phyloP scores from a whole-genome alignment of 2,329 filamentous ascomycete species.

The Zymoseptoria pseudotritici region DNA sequence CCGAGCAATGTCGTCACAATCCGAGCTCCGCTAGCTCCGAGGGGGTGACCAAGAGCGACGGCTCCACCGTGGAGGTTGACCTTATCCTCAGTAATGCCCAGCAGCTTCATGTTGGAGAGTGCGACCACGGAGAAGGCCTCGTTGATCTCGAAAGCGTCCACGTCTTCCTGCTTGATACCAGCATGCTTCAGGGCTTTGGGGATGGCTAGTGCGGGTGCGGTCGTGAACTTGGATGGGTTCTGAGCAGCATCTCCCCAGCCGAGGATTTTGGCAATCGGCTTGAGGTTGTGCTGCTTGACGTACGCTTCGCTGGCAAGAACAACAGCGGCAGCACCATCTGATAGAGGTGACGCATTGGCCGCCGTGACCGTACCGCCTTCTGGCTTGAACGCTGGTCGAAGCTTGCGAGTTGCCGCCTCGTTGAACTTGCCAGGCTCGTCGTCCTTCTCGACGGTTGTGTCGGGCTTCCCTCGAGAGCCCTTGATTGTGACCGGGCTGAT shows the following conservation, averaged over 20 bases:
- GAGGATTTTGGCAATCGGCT: constrained; percentile 90
- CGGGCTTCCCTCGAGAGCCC: constrained; percentile 83
- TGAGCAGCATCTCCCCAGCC: constrained; percentile 95
- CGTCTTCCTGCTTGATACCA: constrained; percentile 64
- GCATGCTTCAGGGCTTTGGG: constrained; percentile 97
- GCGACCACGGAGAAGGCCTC: constrained; percentile 97
- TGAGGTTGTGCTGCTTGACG: constrained; percentile 83
- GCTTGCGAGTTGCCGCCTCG: constrained; percentile 43
- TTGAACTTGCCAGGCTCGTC: constrained; percentile 89
- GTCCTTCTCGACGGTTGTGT: constrained; percentile 70
- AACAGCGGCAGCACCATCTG: constrained; percentile 86
- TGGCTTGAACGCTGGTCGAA: constrained; percentile 71
- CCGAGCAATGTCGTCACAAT: constrained; percentile 86
- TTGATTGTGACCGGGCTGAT: constrained; percentile 85
- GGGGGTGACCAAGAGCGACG: constrained; percentile 89
- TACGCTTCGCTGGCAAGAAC: constrained; percentile 92
- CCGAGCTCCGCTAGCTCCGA: constrained; percentile 87
- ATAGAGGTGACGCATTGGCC: constrained; percentile 92
- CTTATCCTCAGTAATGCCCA: constrained; percentile 70
- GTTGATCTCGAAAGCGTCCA: constrained; percentile 98
- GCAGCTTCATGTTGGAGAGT: constrained; percentile 89
- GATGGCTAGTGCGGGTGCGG: constrained; percentile 84
- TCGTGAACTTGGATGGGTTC: constrained; percentile 90
- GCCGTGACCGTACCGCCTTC: constrained; percentile 79
- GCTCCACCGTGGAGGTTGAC: constrained; percentile 95